Percentiles rank a stretch among this genome's conserved stretches.
Conservation (phyloP, 140 eudicot genomes). For the Anethum foeniculum region DNA sequence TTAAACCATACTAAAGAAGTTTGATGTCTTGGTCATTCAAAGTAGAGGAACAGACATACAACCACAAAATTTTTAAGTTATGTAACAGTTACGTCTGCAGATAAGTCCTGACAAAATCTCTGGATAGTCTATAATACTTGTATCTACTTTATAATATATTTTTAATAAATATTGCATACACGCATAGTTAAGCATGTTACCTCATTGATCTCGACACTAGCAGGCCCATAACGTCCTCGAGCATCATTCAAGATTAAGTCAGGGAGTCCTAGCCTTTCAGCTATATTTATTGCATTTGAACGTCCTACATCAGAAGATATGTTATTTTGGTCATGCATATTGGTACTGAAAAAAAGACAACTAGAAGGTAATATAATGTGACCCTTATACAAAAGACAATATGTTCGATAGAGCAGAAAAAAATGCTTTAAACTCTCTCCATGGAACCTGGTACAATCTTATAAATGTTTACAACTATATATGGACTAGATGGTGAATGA, state of each 20-base stretch:
- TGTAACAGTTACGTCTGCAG: not conserved
- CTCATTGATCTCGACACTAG: constrained; percentile 96
- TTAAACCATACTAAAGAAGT: not conserved
- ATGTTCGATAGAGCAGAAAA: not conserved
- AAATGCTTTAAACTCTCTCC: not conserved
- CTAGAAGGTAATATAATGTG: not conserved
- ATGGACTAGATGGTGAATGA: not conserved
- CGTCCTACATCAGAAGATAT: constrained; percentile 52
- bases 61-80: not conserved
- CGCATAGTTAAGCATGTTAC: constrained; percentile 32
- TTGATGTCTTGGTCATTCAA: not conserved
- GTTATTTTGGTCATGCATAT: not conserved
- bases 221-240: constrained; percentile 85
- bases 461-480: not conserved
- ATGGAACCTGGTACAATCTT: not conserved
- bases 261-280: constrained; percentile 79
- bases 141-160: not conserved
- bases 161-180: not conserved
- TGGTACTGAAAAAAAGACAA: not conserved
- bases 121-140: not conserved
- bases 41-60: not conserved
- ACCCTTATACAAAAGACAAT: not conserved
- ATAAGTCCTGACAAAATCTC: not conserved
- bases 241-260: constrained; percentile 48
- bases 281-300: constrained; percentile 90